These are phyloP conservation scores for Aeschynomene evenia DNA, from an alignment of 306 rosid species.

Conservation along the genomic window DNA sequence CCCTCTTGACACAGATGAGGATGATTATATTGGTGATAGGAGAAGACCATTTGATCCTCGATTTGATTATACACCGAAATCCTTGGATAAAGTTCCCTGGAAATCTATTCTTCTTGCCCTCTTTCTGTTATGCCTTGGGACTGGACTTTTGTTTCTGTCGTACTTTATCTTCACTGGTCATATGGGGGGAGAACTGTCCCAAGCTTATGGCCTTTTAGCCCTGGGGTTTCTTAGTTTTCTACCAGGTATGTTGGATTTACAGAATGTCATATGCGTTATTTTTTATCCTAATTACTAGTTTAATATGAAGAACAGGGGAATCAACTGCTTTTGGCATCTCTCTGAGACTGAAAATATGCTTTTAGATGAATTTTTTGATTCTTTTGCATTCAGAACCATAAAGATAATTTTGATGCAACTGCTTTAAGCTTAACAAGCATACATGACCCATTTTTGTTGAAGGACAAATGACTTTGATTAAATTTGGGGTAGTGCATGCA, in stretches of 20 bases:
- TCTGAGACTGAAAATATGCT: constrained; percentile 4
- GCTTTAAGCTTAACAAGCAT: constrained; percentile 5
- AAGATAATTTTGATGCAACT: background rate
- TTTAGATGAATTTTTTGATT: constrained; percentile 15
- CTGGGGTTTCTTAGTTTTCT: constrained; percentile 88
- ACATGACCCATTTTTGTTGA: background rate
- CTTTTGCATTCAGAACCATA: background rate
- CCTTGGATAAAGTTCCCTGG: constrained; percentile 88
- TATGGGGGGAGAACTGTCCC: constrained; percentile 91
- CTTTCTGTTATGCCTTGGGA: constrained; percentile 73
- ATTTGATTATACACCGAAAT: constrained; percentile 78
- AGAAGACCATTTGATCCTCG: constrained; percentile 65
- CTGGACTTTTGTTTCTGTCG: constrained; percentile 71
- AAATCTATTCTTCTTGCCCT: constrained; percentile 88
- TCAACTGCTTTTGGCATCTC: background rate
- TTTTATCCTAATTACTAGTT: constrained; percentile 10
- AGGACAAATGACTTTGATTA: background rate
- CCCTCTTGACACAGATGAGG: constrained; percentile 63
- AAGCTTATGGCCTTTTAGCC: constrained; percentile 87
- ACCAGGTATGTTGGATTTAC: constrained; percentile 60
- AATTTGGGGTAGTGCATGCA: constrained; percentile 10
- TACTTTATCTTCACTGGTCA: constrained; percentile 86
- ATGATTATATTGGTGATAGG: constrained; percentile 38
- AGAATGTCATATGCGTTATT: background rate
- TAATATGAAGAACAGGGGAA: constrained; percentile 2